Evolutionary conservation across 2,329 filamentous ascomycete species (phyloP).

Genomic region (Basipetospora chlamydospora): DNA sequence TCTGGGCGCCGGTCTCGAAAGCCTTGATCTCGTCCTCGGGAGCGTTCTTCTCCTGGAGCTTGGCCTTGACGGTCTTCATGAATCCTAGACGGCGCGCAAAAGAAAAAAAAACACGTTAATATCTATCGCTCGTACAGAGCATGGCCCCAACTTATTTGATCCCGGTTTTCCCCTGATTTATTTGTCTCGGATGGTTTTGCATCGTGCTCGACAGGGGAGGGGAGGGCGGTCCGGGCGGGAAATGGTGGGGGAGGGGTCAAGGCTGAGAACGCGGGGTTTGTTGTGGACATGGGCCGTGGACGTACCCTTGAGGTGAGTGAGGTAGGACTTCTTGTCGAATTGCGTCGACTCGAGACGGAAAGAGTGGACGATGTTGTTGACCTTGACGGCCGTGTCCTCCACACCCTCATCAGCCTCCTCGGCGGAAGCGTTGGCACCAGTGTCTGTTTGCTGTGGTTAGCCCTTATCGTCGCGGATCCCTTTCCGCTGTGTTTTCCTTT

Average conservation of each 20-base stretch:
- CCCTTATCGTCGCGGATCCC: no score
- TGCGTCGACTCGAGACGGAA: constrained; percentile 71
- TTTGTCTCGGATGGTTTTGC: no score
- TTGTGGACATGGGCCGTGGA: no score
- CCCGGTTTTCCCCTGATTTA: constrained; percentile 1
- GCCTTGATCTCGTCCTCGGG: constrained; percentile 52
- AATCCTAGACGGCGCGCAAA: constrained; percentile 42
- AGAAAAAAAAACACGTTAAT: no score
- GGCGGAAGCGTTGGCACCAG: constrained; percentile 90
- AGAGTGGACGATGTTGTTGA: constrained; percentile 87
- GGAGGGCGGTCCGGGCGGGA: no score
- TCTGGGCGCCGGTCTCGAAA: constrained; percentile 64
- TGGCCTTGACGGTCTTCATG: constrained; percentile 76
- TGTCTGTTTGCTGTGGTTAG: constrained; percentile 37
- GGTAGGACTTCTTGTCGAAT: constrained; percentile 83
- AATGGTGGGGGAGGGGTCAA: neutral
- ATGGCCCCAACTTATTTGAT: no score
- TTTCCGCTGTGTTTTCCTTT: no score
- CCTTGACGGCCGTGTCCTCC: constrained; percentile 56
- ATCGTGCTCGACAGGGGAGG: no score
- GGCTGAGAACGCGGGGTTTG: no score
- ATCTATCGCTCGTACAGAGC: no score
- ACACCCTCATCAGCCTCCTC: constrained; percentile 68
- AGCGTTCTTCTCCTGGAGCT: constrained; percentile 48
- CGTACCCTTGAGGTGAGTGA: constrained; percentile 77